Evolutionary conservation across 768 basidiomycete genomes (phyloP), one percentile per base, ranked within the genome.

Genomic region (Steccherinum ochraceum): DNA sequence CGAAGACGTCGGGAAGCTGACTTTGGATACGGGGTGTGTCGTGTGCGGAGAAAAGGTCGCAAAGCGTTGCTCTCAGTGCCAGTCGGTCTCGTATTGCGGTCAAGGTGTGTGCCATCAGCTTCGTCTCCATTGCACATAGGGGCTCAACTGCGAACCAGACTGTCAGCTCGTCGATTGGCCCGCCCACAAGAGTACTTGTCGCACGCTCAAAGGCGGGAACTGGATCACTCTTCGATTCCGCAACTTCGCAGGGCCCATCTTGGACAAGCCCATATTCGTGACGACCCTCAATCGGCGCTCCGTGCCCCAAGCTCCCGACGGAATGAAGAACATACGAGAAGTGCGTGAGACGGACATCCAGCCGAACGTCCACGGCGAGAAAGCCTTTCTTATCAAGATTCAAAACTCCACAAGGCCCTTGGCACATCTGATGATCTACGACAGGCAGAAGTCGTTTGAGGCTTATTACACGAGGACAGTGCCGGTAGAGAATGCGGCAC

Each of bases 101-200:
- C 58, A 58, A 57, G 65, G 71, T 71, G n/a, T 46, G 61, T 42
- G n/a, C n/a, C n/a, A 11, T 11, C 11, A 11, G 35, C 35, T 39
- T 39, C 35, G n/a, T 39, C 11, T 39, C 11, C n/a, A n/a, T 11
- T 11, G n/a, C n/a, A 11, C 35, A 11, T n/a, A 11, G 11, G 11
- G 11, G 35, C 35, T 39, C 48, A 25, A 25, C 12, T 21, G 24
- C 50, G 13, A 11, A 11, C 2, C 48, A 61, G 74, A 67, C 39
- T 75, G 74, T 48, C 75, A 74, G 53, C 61, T 49, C 13, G 55
- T 50, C n/a, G 69, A 75, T 53, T 77, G 73, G 73, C 59, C 60
- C 24, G 52, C 59, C 4, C 73, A 75, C 58, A 72, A 70, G 55
- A 42, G 44, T 0, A 45, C 58, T 0, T 76, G 74, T 54, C 63